A percentile compares a stretch with the other conserved stretches of the same genome.
Conservation (phyloP, 2,329 filamentous ascomycete genomes). For the Fusarium nygamai region DNA sequence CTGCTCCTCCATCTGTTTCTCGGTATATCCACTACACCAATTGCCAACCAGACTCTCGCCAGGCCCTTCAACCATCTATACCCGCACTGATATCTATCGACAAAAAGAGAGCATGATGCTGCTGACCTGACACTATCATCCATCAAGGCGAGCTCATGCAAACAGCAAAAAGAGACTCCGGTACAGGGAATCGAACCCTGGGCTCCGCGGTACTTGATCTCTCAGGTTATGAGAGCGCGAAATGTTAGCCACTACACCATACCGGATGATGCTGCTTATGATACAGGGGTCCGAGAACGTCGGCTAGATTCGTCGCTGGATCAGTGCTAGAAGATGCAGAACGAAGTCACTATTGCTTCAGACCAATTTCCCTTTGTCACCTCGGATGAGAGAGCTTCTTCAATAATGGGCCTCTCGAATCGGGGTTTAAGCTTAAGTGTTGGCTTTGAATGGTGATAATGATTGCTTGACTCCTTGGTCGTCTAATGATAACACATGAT, state of each 20-base stretch:
- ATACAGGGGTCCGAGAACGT: neutral
- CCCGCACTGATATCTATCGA: neutral
- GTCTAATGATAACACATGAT: neutral
- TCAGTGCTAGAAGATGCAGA: neutral
- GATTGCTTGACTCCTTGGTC: too few species aligned
- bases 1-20: neutral
- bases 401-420: neutral
- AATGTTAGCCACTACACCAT: slow-evolving; percentile 50
- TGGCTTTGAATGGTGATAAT: neutral
- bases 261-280: slow-evolving; percentile 33
- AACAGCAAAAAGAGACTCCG: neutral
- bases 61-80: neutral
- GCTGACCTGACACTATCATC: neutral
- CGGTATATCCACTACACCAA: neutral
- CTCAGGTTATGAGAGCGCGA: slow-evolving; percentile 46
- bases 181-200: slow-evolving; percentile 32
- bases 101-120: neutral
- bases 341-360: too few species aligned
- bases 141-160: neutral
- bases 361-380: neutral
- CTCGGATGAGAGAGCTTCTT: neutral
- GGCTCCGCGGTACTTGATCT: slow-evolving; percentile 25
- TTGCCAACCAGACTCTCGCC: neutral
- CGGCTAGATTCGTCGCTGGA: fast-evolving
- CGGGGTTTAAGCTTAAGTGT: too few species aligned